phyloP scores from a whole-genome alignment of 2,329 filamentous ascomycete species.

The Fusarium temperatum region DNA sequence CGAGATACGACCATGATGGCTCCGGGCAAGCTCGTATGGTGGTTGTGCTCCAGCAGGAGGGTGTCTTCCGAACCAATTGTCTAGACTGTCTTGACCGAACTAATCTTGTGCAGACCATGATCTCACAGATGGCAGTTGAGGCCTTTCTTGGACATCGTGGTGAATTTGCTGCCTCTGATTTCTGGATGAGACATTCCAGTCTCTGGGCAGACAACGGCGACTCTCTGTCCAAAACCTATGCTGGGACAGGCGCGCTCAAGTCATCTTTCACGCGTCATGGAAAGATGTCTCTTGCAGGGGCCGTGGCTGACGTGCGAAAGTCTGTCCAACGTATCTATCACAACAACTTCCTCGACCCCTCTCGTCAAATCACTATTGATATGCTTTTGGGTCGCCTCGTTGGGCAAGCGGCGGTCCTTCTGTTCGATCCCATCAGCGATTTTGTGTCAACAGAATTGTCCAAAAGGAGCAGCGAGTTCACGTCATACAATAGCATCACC shows the following conservation, averaged over 20 bases:
- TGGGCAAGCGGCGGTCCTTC: conserved; percentile 81
- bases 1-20: conserved; percentile 51
- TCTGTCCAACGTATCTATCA: conserved; percentile 94
- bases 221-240: conserved; percentile 92
- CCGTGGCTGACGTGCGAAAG: conserved; percentile 94
- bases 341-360: conserved; percentile 97
- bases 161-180: conserved; percentile 76
- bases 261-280: conserved; percentile 93
- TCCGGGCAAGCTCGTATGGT: conserved; percentile 59
- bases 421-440: conserved; percentile 96
- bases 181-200: conserved; percentile 91
- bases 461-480: conserved; percentile 75
- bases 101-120: conserved; percentile 94
- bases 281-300: conserved; percentile 94
- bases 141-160: conserved; percentile 79
- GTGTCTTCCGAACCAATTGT: conserved; percentile 96
- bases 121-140: conserved; percentile 92
- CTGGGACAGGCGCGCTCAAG: conserved; percentile 93
- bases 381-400: conserved; percentile 87
- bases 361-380: conserved; percentile 92
- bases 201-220: conserved; percentile 99
- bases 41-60: conserved; percentile 88
- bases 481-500: conserved; percentile 75
- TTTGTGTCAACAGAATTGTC: conserved; percentile 81
- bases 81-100: conserved; percentile 95